Evolutionary conservation across 208 protist genomes (phyloP).

Genomic region (Porcisia hertigi): DNA sequence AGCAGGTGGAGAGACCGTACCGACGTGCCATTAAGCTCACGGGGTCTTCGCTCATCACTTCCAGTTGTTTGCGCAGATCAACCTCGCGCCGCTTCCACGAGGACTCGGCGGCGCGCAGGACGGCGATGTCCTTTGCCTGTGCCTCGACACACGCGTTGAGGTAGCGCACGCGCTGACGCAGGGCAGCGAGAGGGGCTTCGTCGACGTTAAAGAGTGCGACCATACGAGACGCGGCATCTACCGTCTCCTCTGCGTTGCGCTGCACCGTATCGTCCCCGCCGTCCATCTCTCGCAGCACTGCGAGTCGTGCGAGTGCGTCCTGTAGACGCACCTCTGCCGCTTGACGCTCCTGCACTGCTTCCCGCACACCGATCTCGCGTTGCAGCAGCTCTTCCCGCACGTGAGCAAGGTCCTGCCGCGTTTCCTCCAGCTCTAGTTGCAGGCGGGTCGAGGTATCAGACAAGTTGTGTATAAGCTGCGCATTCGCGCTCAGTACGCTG

Average conservation of each 20-base stretch:
- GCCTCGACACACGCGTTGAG: conserved; percentile 36
- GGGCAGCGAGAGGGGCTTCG: conserved; percentile 9
- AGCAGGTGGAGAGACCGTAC: conserved; percentile 68
- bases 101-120: conserved; percentile 39
- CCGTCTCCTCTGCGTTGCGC: background rate
- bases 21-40: conserved; percentile 65
- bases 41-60: conserved; percentile 62
- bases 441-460: conserved; percentile 14
- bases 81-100: conserved; percentile 64
- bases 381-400: conserved; percentile 20
- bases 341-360: conserved; percentile 49
- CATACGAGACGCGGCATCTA: background rate
- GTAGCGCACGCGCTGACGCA: conserved; percentile 34
- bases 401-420: conserved; percentile 30
- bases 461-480: conserved; percentile 20
- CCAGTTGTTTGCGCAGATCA: conserved; percentile 59
- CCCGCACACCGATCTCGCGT: conserved; percentile 20
- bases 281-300: conserved; percentile 18
- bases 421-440: conserved; percentile 25
- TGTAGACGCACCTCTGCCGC: conserved; percentile 50
- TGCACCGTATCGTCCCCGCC: background rate
- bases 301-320: conserved; percentile 23
- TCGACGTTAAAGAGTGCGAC: conserved; percentile 25
- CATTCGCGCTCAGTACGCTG: conserved; percentile 42
- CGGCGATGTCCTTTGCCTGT: conserved; percentile 40